phyloP scores from a whole-genome alignment of 2,329 filamentous ascomycete genomes.

The Macrophomina pseudophaseolina region DNA sequence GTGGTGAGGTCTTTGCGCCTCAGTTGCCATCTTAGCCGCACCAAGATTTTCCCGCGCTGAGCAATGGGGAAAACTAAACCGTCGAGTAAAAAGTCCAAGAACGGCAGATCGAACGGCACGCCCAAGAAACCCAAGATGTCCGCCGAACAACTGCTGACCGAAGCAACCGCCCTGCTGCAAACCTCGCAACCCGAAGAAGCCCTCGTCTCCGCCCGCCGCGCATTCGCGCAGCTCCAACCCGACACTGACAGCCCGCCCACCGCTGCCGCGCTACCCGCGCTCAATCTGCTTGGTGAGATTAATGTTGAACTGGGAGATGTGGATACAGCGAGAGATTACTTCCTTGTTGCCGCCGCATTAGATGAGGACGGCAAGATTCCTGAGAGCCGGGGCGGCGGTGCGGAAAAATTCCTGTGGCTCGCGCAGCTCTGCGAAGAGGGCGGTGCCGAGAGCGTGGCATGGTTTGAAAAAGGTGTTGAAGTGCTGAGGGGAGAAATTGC shows the following conservation, averaged over 20 bases:
- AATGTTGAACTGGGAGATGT: conserved; percentile 81
- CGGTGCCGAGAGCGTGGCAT: conserved; percentile 63
- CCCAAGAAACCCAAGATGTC: conserved; percentile 56
- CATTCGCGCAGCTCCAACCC: conserved; percentile 55
- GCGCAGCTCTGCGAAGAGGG: conserved; percentile 80
- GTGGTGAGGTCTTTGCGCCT: background rate
- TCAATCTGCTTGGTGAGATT: conserved; percentile 81
- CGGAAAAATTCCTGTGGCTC: conserved; percentile 94
- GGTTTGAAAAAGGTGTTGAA: conserved; percentile 71
- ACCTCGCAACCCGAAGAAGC: conserved; percentile 64
- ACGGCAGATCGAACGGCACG: conserved; percentile 38
- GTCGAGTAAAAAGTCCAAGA: conserved; percentile 47
- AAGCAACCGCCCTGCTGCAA: conserved; percentile 62
- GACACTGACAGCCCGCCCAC: conserved; percentile 38
- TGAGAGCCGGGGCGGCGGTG: conserved; percentile 76
- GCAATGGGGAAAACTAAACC: conserved; percentile 60
- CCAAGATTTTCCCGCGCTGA: background rate
- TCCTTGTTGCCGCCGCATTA: conserved; percentile 73
- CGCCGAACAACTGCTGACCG: conserved; percentile 60
- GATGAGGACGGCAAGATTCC: conserved; percentile 76
- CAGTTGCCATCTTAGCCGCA: background rate
- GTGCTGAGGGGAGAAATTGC: conserved; percentile 76
- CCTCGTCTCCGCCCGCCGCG: conserved; percentile 59
- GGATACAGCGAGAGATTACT: conserved; percentile 73
- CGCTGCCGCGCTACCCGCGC: conserved; percentile 64